Conservation (phyloP, 768 basidiomycete species). For the Leccinellum luteum region DNA sequence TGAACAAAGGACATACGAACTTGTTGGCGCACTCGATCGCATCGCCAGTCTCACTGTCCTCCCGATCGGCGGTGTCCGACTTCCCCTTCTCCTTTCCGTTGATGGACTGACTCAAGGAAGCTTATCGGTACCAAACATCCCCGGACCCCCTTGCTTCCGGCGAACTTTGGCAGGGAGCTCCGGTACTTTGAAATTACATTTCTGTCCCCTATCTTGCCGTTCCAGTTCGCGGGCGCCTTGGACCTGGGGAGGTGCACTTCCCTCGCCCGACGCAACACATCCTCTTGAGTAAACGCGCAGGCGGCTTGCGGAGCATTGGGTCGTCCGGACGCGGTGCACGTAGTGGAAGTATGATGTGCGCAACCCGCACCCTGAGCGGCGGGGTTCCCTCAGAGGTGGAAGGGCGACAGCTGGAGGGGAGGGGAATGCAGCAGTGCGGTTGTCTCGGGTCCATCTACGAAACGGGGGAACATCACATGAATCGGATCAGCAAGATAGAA, state of each 20-base stretch:
- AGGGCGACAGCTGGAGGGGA: constrained; percentile 6
- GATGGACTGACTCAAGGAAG: constrained; percentile 6
- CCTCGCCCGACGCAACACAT: constrained; percentile 31
- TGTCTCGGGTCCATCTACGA: constrained; percentile 63
- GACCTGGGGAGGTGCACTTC: constrained; percentile 37
- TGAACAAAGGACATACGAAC: constrained; percentile 42
- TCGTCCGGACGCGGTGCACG: constrained; percentile 67
- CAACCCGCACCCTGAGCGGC: constrained; percentile 46
- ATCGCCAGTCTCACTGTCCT: constrained; percentile 17
- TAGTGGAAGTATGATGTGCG: constrained; percentile 49
- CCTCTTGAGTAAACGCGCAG: constrained; percentile 35
- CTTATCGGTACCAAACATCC: constrained; percentile 28
- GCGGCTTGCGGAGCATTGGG: constrained; percentile 71
- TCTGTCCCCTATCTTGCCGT: constrained; percentile 6
- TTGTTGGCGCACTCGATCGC: constrained; percentile 60
- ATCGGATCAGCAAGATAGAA: not conserved
- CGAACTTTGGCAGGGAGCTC: constrained; percentile 36
- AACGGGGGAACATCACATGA: not conserved
- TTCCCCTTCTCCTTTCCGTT: constrained; percentile 41
- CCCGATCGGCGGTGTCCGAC: constrained; percentile 27
- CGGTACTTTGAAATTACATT: constrained; percentile 45
- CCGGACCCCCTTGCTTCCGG: constrained; percentile 16
- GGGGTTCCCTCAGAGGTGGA: constrained; percentile 25
- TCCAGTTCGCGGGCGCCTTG: constrained; percentile 4
- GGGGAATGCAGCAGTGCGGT: constrained; percentile 30